Percentiles rank a stretch among this genome's conserved stretches.
These are phyloP conservation scores for Tricholoma hemisulphureum DNA, from an alignment of 768 basidiomycete species.

Conservation along the genomic window DNA sequence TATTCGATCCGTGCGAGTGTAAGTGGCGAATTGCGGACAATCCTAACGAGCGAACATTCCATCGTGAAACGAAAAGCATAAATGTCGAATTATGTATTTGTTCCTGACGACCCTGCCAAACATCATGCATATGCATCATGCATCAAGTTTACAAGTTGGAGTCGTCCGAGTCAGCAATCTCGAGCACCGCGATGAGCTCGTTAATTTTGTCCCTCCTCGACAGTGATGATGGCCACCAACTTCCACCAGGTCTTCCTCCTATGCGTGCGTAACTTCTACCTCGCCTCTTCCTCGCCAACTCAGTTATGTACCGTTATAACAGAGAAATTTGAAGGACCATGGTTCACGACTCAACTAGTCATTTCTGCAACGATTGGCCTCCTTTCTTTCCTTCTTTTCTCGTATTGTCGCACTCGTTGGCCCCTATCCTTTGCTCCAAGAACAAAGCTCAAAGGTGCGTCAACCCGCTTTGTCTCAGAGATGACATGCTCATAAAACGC, in stretches of 20 bases:
- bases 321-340: slow-evolving; percentile 89
- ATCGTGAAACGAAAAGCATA: slow-evolving; percentile 13
- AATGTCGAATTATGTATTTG: slow-evolving; percentile 21
- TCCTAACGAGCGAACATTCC: slow-evolving; percentile 4
- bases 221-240: slow-evolving; percentile 38
- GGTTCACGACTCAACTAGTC: slow-evolving; percentile 89
- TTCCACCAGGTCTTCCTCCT: slow-evolving; percentile 30
- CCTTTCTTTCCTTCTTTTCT: slow-evolving; percentile 82
- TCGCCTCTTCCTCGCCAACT: neutral
- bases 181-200: slow-evolving; percentile 14
- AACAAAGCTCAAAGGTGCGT: slow-evolving; percentile 86
- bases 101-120: slow-evolving; percentile 13
- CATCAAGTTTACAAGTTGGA: no score
- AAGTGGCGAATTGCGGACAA: slow-evolving; percentile 5
- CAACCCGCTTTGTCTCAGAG: slow-evolving; percentile 7
- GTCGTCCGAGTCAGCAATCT: neutral
- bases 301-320: neutral
- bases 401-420: slow-evolving; percentile 84
- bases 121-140: neutral
- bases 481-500: neutral
- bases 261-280: slow-evolving; percentile 19
- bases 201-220: slow-evolving; percentile 20
- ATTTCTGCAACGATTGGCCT: slow-evolving; percentile 79
- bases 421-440: slow-evolving; percentile 88
- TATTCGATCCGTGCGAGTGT: slow-evolving; percentile 16